Evolutionary conservation across 2,329 filamentous ascomycete species (phyloP), one percentile per base, ranked within the genome.

Genomic region (Pochonia chlamydosporia): DNA sequence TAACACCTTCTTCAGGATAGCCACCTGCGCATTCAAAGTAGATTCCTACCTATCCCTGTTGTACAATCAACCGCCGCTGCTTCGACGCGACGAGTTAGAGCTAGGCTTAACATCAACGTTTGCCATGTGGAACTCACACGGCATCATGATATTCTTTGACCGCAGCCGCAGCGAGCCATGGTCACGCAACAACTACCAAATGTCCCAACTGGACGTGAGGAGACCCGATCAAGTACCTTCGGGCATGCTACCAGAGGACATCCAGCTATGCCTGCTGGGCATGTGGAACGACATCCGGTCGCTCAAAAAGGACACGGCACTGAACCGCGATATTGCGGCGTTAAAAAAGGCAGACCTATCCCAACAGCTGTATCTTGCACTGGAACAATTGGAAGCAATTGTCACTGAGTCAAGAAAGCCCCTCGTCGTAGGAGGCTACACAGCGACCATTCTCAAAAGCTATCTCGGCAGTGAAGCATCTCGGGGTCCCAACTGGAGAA

Each of bases 21-120:
- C 64, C 2, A 36, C 56, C 2, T 59, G 55, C 23, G 50, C 68
- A 1, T 66, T 67, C 47, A 70, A 70, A 44, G 54, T 72, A 23
- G 70, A 73, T 48, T 43, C 57, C 0, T 70, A 67, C 25, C 41
- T 72, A 7, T 65, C 64, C 25, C 53, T 63, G 7, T 54, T 59
- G 26, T 62, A 44, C 47, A 56, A 55, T 45, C 59, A 70, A 40
- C 57, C 67, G 2, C 57, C 63, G 0, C 44, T 60, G 0, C 47
- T 72, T 0, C 57, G 59, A 5, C 48, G 61, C 1, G 65, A 70
- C 48, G 70, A 73, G 45, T 50, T 73, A 1, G 61, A 68, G 13
- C 53, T 67, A 5, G 54, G 59, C 0, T 46, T 71, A 10, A 59
- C 63, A 3, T 58, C 54, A 0, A 65, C 69, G 0, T 66, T 61